Percentiles rank a stretch among this genome's conserved stretches.
These are phyloP conservation scores for Spencermartinsiella ligniputridi DNA, from an alignment of 1,139 yeast species.

Conservation along the genomic window DNA sequence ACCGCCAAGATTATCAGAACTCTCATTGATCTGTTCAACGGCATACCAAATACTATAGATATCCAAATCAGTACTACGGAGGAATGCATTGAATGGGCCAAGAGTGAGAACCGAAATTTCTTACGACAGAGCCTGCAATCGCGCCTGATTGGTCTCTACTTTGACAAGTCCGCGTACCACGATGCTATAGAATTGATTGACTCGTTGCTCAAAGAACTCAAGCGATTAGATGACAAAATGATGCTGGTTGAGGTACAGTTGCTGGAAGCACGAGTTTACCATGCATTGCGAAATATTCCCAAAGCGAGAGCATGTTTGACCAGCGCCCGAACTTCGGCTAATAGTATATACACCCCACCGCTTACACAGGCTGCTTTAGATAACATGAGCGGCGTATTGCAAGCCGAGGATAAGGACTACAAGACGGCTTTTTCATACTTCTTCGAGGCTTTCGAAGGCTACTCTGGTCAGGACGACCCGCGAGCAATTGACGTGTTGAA, in stretches of 20 bases:
- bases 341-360: conserved; percentile 94
- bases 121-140: conserved; percentile 84
- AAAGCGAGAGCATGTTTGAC: conserved; percentile 91
- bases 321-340: conserved; percentile 94
- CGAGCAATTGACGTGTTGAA: conserved; percentile 77
- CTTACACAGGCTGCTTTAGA: conserved; percentile 90
- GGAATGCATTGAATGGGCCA: conserved; percentile 86
- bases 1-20: conserved; percentile 74
- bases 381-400: conserved; percentile 90
- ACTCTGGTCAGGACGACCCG: conserved; percentile 51
- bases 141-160: conserved; percentile 72
- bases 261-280: conserved; percentile 85
- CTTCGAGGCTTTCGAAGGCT: conserved; percentile 92
- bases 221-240: conserved; percentile 91
- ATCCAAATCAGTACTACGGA: conserved; percentile 70
- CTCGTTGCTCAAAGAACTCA: conserved; percentile 73
- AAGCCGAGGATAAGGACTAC: conserved; percentile 96
- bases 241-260: conserved; percentile 94
- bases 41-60: conserved; percentile 55
- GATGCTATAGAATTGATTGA: conserved; percentile 72
- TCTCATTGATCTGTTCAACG: conserved; percentile 63
- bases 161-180: conserved; percentile 57
- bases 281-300: conserved; percentile 87
- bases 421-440: conserved; percentile 95
- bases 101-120: conserved; percentile 76